A percentile compares a stretch with the other conserved stretches of the same genome.
phyloP scores from a whole-genome alignment of 1,284 basidiomycete species.

The Amylostereum areolatum region DNA sequence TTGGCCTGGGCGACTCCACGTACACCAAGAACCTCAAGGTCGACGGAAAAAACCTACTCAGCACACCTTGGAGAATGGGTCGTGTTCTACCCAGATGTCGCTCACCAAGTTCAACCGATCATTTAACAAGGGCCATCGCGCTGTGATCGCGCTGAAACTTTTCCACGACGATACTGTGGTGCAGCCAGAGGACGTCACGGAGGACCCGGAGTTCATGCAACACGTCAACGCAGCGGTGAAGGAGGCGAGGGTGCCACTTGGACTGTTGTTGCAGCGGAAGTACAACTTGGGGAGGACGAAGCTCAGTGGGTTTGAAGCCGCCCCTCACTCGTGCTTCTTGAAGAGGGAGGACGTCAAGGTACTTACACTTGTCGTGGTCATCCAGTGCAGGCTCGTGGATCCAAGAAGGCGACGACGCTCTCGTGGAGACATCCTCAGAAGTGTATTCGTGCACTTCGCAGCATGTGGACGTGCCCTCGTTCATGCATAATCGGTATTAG shows the following conservation, averaged over 20 bases:
- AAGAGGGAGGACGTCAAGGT: slow-evolving; percentile 11
- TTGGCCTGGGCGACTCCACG: slow-evolving; percentile 21
- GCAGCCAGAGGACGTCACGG: not conserved
- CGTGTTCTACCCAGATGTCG: slow-evolving; percentile 33
- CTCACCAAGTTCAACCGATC: slow-evolving; percentile 20
- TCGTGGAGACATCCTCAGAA: slow-evolving; percentile 2
- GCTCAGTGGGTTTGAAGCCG: slow-evolving; percentile 21
- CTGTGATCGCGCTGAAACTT: slow-evolving; percentile 27
- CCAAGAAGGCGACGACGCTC: slow-evolving; percentile 2
- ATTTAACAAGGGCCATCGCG: slow-evolving; percentile 19
- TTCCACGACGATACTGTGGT: slow-evolving; percentile 14
- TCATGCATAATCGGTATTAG: not conserved
- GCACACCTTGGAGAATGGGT: slow-evolving; percentile 20
- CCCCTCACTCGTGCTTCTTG: slow-evolving; percentile 15
- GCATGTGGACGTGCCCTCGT: slow-evolving; percentile 19
- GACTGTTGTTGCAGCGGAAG: slow-evolving; percentile 20
- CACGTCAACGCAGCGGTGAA: slow-evolving; percentile 13
- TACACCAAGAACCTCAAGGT: slow-evolving; percentile 8
- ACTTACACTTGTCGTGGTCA: slow-evolving; percentile 21
- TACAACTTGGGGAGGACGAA: slow-evolving; percentile 20
- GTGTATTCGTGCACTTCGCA: slow-evolving; percentile 22
- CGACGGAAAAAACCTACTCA: slow-evolving; percentile 3
- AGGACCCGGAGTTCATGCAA: slow-evolving; percentile 1
- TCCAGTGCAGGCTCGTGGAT: slow-evolving; percentile 7
- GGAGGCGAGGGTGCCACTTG: slow-evolving; percentile 17